Percentiles rank a stretch among this genome's conserved stretches.
Evolutionary conservation across 495 filamentous ascomycete genomes (phyloP).

Genomic region (Penicillium cosmopolitanum): DNA sequence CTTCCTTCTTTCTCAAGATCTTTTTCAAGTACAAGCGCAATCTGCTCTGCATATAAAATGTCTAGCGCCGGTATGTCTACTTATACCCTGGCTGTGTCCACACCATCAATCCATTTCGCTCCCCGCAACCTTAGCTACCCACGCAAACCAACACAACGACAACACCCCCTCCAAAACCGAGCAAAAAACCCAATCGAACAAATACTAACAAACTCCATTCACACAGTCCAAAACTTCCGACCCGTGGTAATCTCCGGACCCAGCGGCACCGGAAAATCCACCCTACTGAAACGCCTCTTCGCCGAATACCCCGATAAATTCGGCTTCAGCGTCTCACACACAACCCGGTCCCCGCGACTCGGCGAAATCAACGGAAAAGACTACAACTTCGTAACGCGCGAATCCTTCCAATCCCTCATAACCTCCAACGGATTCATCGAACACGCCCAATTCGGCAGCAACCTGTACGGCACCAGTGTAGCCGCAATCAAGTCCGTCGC

Average conservation of each 20-base stretch:
- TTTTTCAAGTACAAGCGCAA: background rate
- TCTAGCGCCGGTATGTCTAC: conserved; percentile 32
- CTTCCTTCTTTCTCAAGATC: conserved; percentile 8
- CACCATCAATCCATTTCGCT: background rate
- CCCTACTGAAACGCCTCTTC: conserved; percentile 76
- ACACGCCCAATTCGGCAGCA: conserved; percentile 83
- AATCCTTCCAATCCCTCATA: conserved; percentile 71
- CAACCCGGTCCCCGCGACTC: conserved; percentile 74
- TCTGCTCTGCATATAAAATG: conserved; percentile 28
- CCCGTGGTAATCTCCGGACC: conserved; percentile 90
- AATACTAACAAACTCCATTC: background rate
- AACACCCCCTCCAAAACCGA: conserved; percentile 3
- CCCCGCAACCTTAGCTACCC: background rate
- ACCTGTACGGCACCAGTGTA: conserved; percentile 84
- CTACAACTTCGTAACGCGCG: conserved; percentile 78
- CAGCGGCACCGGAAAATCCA: conserved; percentile 85
- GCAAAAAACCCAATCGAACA: background rate
- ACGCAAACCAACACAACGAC: background rate
- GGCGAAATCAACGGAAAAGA: conserved; percentile 77
- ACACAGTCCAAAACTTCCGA: conserved; percentile 44
- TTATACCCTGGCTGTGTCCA: no score
- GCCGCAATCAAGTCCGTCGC: conserved; percentile 75
- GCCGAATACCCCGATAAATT: conserved; percentile 72
- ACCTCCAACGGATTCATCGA: conserved; percentile 80
- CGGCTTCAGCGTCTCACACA: conserved; percentile 84